Evolutionary conservation across 78 protist genomes (phyloP), one percentile per base, ranked within the genome.

Genomic region (Isochrysis galbana): DNA sequence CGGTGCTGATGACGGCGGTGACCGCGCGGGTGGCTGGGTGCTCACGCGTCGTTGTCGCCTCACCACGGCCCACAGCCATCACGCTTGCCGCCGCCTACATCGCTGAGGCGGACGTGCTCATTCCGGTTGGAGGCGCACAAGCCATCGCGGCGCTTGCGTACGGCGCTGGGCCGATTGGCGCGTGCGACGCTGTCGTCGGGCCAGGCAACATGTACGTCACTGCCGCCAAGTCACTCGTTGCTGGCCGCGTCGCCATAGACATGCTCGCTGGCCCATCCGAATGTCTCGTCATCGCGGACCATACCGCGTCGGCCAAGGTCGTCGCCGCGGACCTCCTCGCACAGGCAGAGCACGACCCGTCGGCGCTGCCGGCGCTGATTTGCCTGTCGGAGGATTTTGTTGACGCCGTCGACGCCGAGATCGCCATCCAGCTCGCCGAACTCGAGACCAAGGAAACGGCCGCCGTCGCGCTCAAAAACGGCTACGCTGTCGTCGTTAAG

Each of bases 141-240:
- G 98, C 97, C 45, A 93, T 97, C 72, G 96, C 95, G 2, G 95
- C 96, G 10, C 25, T 97, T n/a, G 96, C 98, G n/a, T 93, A 92
- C 77, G 98, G 96, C 80, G 83, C 95, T 11, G 93, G 91, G 47
- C 25, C 44, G 14, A 90, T 96, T 36, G 97, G 96, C 17, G 69
- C 93, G 39, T 54, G 82, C 54, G 96, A 96, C 61, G 41, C 48
- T 39, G 83, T 89, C 11, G 92, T 90, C n/a, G 95, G 94, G 26
- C 94, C 94, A 14, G 94, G 97, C n/a, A 95, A 96, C 91, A 41
- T 89, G 86, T 97, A 32, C 54, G 98, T 97, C 14, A 96, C 97
- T 2, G 97, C 97, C 17, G 97, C 98, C 82, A 96, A 97, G 93
- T 55, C 86, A 93, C 47, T 97, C 44, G 96, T 97, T 22, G 86